Conservation (phyloP, 2,329 filamentous ascomycete species). For the Xylariaceae sp. region DNA sequence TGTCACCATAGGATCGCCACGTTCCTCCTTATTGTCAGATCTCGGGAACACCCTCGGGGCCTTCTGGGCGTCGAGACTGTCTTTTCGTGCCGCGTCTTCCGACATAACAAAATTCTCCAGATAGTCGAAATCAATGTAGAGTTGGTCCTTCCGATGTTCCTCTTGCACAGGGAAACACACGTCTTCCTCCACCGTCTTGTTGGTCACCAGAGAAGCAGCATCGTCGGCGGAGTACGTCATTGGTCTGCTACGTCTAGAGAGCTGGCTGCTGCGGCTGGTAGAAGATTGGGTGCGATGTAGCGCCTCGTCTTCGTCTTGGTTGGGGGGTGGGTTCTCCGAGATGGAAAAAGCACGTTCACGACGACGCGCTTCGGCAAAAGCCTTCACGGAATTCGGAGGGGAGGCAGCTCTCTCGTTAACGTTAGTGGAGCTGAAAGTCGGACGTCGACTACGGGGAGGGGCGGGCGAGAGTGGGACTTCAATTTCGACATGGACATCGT, state of each 20-base stretch:
- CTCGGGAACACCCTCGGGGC: constrained; percentile 53
- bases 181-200: constrained; percentile 74
- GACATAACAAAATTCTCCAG: constrained; percentile 82
- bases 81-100: constrained; percentile 45
- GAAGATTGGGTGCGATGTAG: constrained; percentile 68
- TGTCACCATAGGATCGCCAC: constrained; percentile 38
- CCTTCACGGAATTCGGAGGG: constrained; percentile 94
- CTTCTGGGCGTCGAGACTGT: constrained; percentile 45
- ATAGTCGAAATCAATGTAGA: constrained; percentile 87
- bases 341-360: constrained; percentile 67
- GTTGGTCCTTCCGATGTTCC: constrained; percentile 61
- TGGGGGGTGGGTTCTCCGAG: constrained; percentile 40
- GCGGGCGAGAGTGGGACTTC: constrained; percentile 32
- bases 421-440: constrained; percentile 50
- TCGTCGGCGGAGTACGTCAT: constrained; percentile 56
- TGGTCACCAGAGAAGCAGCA: constrained; percentile 54
- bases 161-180: constrained; percentile 82
- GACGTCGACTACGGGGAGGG: constrained; percentile 44
- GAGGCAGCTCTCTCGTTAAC: constrained; percentile 64
- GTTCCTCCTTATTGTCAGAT: constrained; percentile 31
- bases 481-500: constrained; percentile 26
- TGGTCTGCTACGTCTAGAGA: constrained; percentile 40
- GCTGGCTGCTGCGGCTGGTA: constrained; percentile 53
- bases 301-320: constrained; percentile 44
- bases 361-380: constrained; percentile 85